Percentiles rank a stretch among this genome's conserved stretches.
phyloP scores from a whole-genome alignment of 2,329 filamentous ascomycete genomes.

The Huntiella abstrusa region DNA sequence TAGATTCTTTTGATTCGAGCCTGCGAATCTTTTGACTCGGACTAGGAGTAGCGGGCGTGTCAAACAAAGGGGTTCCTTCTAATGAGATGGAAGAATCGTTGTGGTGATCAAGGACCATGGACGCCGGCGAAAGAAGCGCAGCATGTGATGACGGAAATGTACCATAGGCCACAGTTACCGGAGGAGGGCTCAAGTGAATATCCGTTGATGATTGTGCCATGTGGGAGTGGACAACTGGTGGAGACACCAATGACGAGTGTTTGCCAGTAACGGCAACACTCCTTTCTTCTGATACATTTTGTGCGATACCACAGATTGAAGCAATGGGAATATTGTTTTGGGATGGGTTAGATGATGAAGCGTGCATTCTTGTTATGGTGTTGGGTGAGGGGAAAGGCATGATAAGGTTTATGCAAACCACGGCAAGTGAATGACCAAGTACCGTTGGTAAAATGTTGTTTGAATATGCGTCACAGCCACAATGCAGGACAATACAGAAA shows the following conservation, averaged over 20 bases:
- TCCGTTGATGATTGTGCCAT: conserved; percentile 1
- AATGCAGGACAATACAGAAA: too few relatives aligned
- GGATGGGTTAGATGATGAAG: neutral
- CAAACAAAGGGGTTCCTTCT: conserved; percentile 1
- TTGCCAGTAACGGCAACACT: neutral
- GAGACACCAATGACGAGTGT: conserved; percentile 7
- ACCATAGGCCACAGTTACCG: neutral
- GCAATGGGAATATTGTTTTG: conserved; percentile 1
- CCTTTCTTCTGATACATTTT: conserved; percentile 8
- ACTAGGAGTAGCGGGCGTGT: neutral
- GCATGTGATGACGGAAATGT: neutral
- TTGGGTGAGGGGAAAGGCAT: neutral
- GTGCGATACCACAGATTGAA: conserved; percentile 8
- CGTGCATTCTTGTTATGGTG: conserved; percentile 1
- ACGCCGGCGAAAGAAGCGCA: conserved; percentile 7
- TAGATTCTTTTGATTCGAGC: neutral
- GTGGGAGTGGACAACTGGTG: conserved; percentile 7
- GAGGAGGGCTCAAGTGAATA: conserved; percentile 3
- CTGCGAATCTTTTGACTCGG: neutral
- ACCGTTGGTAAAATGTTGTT: too few relatives aligned
- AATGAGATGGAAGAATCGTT: conserved; percentile 1
- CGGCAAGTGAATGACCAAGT: too few relatives aligned
- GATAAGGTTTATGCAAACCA: neutral
- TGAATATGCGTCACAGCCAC: too few relatives aligned
- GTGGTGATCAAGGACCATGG: conserved; percentile 4